Conservation (phyloP, 2,329 filamentous ascomycete genomes). For the Stromatinia cepivora region DNA sequence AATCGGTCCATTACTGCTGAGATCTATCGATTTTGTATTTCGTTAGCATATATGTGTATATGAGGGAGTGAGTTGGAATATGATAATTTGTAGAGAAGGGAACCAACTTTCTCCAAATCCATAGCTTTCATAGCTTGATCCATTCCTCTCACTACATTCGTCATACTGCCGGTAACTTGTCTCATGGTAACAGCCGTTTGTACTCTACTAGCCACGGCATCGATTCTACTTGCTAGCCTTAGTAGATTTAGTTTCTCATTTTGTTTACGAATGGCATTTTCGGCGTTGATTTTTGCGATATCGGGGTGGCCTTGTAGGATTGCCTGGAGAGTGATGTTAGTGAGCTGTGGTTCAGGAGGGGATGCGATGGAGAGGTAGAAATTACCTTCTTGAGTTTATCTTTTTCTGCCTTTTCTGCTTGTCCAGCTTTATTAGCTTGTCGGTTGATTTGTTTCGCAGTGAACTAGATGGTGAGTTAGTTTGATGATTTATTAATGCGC, state of each 20-base stretch:
- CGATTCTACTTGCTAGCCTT: slow-evolving; percentile 56
- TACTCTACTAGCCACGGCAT: slow-evolving; percentile 59
- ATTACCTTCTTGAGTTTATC: slow-evolving; percentile 60
- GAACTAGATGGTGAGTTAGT: slow-evolving; percentile 45
- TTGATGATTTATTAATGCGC: slow-evolving; percentile 13
- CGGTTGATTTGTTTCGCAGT: slow-evolving; percentile 63
- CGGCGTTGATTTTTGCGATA: slow-evolving; percentile 63
- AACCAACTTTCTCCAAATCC: slow-evolving; percentile 59
- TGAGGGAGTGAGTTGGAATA: not conserved
- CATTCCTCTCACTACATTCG: slow-evolving; percentile 62
- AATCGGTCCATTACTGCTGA: slow-evolving; percentile 67
- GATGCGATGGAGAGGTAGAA: not conserved
- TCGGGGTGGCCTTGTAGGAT: slow-evolving; percentile 60
- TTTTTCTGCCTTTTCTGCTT: slow-evolving; percentile 61
- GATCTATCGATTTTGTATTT: slow-evolving; percentile 47
- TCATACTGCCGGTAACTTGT: slow-evolving; percentile 60
- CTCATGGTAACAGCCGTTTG: slow-evolving; percentile 65
- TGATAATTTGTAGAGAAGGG: not conserved
- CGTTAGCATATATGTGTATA: slow-evolving; percentile 6
- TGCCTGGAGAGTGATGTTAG: slow-evolving; percentile 44
- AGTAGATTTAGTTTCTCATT: slow-evolving; percentile 62
- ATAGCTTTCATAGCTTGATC: slow-evolving; percentile 63
- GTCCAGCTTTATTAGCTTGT: slow-evolving; percentile 60
- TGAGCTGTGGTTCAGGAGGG: not conserved
- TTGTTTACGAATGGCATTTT: slow-evolving; percentile 63